These are phyloP conservation scores for Thalassiosira profunda DNA, from an alignment of 108 stramenopile species.

Conservation along the genomic window DNA sequence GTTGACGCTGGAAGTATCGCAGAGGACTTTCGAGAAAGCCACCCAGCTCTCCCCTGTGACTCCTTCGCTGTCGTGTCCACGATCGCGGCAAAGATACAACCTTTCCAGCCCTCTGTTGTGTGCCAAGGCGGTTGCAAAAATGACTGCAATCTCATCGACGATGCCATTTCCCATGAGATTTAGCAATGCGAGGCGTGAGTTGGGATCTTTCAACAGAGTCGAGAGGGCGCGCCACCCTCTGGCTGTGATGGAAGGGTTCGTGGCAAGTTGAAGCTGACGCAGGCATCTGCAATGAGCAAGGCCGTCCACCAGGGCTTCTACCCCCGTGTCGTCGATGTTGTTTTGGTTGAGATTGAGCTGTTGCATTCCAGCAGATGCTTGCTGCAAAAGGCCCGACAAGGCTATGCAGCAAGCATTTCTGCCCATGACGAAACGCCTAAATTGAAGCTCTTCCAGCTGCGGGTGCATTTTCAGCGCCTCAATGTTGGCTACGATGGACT, in stretches of 20 bases:
- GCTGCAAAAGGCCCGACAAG: no score
- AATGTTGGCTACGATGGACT: no score
- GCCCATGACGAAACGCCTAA: no score
- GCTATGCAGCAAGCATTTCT: no score
- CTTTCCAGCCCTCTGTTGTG: neutral
- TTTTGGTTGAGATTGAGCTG: slow-evolving; percentile 37
- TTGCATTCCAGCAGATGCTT: no score
- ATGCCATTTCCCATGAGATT: neutral
- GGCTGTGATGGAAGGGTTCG: neutral
- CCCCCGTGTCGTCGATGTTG: slow-evolving; percentile 16
- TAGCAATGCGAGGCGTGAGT: neutral
- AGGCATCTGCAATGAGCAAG: neutral
- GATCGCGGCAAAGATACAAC: neutral
- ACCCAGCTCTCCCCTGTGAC: slow-evolving; percentile 1
- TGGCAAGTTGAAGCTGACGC: neutral
- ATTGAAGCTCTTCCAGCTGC: no score
- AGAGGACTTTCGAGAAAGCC: slow-evolving; percentile 8
- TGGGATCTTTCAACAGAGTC: neutral
- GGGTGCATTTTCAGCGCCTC: no score
- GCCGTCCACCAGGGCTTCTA: slow-evolving; percentile 5
- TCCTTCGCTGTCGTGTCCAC: neutral
- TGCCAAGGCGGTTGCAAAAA: neutral
- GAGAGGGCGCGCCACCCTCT: neutral
- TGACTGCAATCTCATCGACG: slow-evolving; percentile 5
- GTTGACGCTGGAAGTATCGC: slow-evolving; percentile 16